phyloP scores from a whole-genome alignment of 2,329 filamentous ascomycete genomes.

The Atkinsonella texensis region DNA sequence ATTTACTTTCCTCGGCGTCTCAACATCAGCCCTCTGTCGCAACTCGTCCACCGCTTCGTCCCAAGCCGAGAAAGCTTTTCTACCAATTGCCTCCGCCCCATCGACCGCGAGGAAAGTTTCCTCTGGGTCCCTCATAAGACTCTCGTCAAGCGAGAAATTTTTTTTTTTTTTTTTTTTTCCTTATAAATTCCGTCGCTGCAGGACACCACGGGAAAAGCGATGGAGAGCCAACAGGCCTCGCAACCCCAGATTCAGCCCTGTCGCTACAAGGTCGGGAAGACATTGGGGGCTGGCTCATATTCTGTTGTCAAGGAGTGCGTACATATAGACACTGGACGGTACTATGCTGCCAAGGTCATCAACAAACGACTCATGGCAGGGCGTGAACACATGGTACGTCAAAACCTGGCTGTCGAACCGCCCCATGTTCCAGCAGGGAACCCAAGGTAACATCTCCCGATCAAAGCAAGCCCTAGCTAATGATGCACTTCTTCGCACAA shows the following conservation, averaged over 20 bases:
- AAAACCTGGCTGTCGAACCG: background rate
- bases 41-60: background rate
- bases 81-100: background rate
- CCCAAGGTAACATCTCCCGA: no score
- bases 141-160: no score
- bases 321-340: constrained; percentile 92
- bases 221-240: constrained; percentile 18
- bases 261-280: constrained; percentile 98
- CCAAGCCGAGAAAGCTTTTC: background rate
- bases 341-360: constrained; percentile 98
- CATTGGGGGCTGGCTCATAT: constrained; percentile 89
- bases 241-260: constrained; percentile 76
- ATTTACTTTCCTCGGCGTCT: no score
- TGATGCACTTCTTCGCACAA: background rate
- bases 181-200: no score
- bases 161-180: no score
- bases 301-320: constrained; percentile 98
- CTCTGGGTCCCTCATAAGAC: no score
- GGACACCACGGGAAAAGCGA: constrained; percentile 2
- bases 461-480: background rate
- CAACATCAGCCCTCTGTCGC: background rate
- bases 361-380: constrained; percentile 98
- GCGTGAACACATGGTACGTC: constrained; percentile 84
- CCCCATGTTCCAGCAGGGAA: no score
- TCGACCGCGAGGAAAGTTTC: background rate